A percentile compares a stretch with the other conserved stretches of the same genome.
Conservation (phyloP, 2,329 filamentous ascomycete species). For the Verticillium tricorpus region DNA sequence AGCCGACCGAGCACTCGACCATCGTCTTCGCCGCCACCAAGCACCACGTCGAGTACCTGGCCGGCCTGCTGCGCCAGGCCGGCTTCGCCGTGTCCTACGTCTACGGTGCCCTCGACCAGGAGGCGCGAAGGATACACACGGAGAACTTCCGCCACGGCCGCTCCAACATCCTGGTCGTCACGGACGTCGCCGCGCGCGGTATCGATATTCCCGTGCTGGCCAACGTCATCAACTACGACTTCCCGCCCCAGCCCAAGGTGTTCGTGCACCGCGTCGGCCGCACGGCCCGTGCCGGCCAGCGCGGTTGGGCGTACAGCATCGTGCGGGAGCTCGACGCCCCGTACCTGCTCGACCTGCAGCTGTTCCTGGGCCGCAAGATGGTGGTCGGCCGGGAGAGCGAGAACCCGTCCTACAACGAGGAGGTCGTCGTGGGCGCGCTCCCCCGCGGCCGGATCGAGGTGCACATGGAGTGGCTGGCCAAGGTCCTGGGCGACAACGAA, state of each 20-base stretch:
- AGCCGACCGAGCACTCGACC: conserved; percentile 84
- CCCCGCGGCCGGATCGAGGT: conserved; percentile 68
- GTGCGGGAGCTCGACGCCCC: conserved; percentile 84
- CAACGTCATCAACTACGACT: conserved; percentile 99
- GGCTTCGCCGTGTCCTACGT: conserved; percentile 91
- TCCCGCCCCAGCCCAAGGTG: conserved; percentile 92
- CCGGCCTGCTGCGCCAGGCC: conserved; percentile 69
- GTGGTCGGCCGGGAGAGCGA: conserved; percentile 66
- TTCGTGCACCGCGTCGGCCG: conserved; percentile 95
- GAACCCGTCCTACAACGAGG: conserved; percentile 68
- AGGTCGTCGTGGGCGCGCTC: conserved; percentile 77
- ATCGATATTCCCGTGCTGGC: conserved; percentile 95
- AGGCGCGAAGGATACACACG: conserved; percentile 85
- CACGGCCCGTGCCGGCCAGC: conserved; percentile 87
- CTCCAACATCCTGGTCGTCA: conserved; percentile 89
- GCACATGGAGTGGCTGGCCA: conserved; percentile 78
- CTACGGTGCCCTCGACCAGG: conserved; percentile 92
- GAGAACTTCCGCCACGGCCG: conserved; percentile 81
- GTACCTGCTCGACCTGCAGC: conserved; percentile 87
- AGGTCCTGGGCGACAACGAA: conserved; percentile 67
- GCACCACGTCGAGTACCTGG: conserved; percentile 93
- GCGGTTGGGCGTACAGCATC: conserved; percentile 93
- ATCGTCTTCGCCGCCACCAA: conserved; percentile 95
- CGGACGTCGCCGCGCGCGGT: conserved; percentile 92
- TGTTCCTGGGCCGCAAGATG: conserved; percentile 85